Percentiles rank a stretch among this genome's conserved stretches.
Conservation (phyloP, 441 rosid species). For the Euphorbia celastroides region DNA sequence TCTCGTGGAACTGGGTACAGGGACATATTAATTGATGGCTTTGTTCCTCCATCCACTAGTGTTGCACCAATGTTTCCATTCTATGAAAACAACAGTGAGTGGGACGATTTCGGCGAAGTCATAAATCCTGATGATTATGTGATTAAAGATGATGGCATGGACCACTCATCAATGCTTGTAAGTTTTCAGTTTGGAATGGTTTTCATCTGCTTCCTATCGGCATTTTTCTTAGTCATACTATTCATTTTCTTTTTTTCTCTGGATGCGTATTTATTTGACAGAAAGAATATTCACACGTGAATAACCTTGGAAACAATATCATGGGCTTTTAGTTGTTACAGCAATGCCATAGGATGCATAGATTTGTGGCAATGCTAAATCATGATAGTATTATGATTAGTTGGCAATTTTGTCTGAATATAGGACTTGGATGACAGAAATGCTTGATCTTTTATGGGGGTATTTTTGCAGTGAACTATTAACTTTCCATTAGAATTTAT, state of each 20-base stretch:
- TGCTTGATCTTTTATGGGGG: background rate
- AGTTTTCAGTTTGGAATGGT: conserved; percentile 24
- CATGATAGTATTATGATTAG: background rate
- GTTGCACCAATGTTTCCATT: conserved; percentile 95
- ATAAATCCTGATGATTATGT: conserved; percentile 94
- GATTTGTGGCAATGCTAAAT: background rate
- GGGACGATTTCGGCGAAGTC: conserved; percentile 98
- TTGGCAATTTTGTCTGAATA: background rate
- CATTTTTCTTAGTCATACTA: conserved; percentile 2
- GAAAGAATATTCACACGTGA: background rate
- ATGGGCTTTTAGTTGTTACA: background rate
- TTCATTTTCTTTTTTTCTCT: background rate
- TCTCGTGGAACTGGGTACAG: conserved; percentile 56
- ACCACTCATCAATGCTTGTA: conserved; percentile 64
- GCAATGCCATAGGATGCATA: background rate
- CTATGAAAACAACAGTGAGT: conserved; percentile 68
- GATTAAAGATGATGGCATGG: conserved; percentile 82
- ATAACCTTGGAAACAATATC: background rate
- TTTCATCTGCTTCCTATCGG: conserved; percentile 20
- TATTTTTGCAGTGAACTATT: background rate
- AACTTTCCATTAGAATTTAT: background rate
- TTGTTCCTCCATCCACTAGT: conserved; percentile 76
- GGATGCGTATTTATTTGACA: background rate
- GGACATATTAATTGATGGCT: conserved; percentile 87
- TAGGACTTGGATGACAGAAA: background rate